Percentiles rank a stretch among this genome's conserved stretches.
These are phyloP conservation scores for Camelina hispida DNA, from an alignment of 345 rosid genomes.

Conservation along the genomic window DNA sequence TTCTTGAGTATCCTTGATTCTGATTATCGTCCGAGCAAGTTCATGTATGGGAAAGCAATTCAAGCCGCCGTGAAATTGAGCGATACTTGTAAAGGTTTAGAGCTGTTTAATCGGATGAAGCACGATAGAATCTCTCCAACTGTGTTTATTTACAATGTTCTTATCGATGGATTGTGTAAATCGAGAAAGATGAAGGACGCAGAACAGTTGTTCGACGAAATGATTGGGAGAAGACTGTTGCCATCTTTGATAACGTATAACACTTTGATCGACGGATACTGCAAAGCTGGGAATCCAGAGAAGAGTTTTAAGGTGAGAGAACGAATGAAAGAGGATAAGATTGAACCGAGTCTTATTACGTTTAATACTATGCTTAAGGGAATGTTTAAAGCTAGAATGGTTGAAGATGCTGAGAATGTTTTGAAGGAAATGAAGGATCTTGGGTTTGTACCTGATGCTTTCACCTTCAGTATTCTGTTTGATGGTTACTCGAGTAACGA, in stretches of 20 bases:
- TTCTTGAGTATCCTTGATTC: constrained; percentile 55
- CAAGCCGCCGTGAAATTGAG: constrained; percentile 73
- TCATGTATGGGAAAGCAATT: constrained; percentile 69
- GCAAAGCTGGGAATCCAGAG: constrained; percentile 63
- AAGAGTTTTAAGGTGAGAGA: constrained; percentile 54
- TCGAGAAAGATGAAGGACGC: constrained; percentile 64
- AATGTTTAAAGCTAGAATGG: constrained; percentile 60
- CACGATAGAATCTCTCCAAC: constrained; percentile 50
- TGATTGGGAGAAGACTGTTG: constrained; percentile 48
- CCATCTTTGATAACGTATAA: constrained; percentile 64
- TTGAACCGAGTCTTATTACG: constrained; percentile 63
- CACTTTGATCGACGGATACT: constrained; percentile 73
- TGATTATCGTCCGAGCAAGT: constrained; percentile 60
- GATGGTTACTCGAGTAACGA: constrained; percentile 57
- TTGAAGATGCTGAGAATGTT: constrained; percentile 60
- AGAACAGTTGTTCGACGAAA: constrained; percentile 72
- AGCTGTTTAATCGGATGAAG: constrained; percentile 63
- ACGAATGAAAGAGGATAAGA: constrained; percentile 57
- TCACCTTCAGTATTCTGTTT: constrained; percentile 61
- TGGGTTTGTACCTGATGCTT: constrained; percentile 71
- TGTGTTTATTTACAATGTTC: constrained; percentile 67
- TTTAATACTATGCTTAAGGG: constrained; percentile 73
- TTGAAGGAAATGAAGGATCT: constrained; percentile 64
- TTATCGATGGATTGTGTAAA: constrained; percentile 65
- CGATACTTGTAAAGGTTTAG: constrained; percentile 57